Evolutionary conservation across 768 basidiomycete genomes (phyloP).

Genomic region (Lactarius evosmus): DNA sequence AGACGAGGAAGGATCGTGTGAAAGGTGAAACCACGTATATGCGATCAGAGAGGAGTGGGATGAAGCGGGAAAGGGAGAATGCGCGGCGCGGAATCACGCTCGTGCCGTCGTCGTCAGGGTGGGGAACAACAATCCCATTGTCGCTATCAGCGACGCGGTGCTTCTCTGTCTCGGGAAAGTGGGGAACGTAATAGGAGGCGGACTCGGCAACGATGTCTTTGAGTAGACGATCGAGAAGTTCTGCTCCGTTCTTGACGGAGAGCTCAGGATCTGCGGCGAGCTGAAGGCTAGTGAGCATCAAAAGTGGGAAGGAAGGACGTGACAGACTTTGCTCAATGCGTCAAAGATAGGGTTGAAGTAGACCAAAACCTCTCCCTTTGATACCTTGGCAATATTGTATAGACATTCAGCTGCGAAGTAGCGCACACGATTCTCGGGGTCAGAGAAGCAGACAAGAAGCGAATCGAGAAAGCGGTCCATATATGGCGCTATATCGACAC

Average conservation of each 20-base stretch:
- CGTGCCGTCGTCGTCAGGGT: slow-evolving; percentile 50
- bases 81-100: slow-evolving; percentile 55
- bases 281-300: slow-evolving; percentile 40
- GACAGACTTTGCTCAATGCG: slow-evolving; percentile 85
- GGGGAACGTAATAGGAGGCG: slow-evolving; percentile 90
- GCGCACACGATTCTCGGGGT: slow-evolving; percentile 90
- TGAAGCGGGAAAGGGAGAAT: slow-evolving; percentile 92
- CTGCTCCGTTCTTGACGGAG: slow-evolving; percentile 97
- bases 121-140: slow-evolving; percentile 57
- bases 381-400: slow-evolving; percentile 97
- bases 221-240: slow-evolving; percentile 92
- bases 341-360: slow-evolving; percentile 99
- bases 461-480: slow-evolving; percentile 91
- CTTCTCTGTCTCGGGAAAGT: slow-evolving; percentile 77
- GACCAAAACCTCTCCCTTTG: slow-evolving; percentile 92
- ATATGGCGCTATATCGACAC: slow-evolving; percentile 89
- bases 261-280: slow-evolving; percentile 93
- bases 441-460: slow-evolving; percentile 87
- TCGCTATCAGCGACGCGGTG: slow-evolving; percentile 48
- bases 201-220: slow-evolving; percentile 98
- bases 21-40: slow-evolving; percentile 96
- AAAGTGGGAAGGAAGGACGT: not conserved
- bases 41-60: slow-evolving; percentile 88
- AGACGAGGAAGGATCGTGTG: slow-evolving; percentile 92
- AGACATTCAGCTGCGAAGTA: slow-evolving; percentile 98